Conservation (phyloP, 2,329 filamentous ascomycete species). For the Arthrobotrys musiformis region DNA sequence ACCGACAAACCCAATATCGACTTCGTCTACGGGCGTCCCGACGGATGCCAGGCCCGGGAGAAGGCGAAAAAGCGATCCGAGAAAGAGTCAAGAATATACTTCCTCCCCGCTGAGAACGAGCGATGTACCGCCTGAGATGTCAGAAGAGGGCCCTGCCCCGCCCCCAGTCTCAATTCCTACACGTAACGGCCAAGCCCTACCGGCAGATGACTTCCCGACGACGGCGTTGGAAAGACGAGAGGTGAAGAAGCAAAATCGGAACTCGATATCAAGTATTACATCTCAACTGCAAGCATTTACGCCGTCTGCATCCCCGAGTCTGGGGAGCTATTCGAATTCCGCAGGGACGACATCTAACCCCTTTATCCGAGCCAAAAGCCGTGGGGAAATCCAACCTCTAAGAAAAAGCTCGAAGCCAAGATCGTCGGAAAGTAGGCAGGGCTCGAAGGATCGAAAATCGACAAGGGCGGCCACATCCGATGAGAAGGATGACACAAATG, state of each 20-base stretch:
- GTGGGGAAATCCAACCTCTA: constrained; percentile 32
- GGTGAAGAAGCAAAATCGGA: constrained; percentile 38
- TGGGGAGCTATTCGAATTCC: constrained; percentile 48
- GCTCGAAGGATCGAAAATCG: constrained; percentile 44
- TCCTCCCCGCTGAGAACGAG: constrained; percentile 52
- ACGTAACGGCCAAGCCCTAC: constrained; percentile 5
- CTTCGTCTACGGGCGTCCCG: constrained; percentile 16
- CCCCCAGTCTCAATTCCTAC: constrained; percentile 33
- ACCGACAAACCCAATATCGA: constrained; percentile 20
- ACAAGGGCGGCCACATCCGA: not conserved
- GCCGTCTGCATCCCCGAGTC: constrained; percentile 41
- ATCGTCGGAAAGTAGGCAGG: constrained; percentile 60
- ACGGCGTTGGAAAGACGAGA: constrained; percentile 25
- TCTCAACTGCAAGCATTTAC: constrained; percentile 28
- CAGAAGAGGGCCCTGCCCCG: constrained; percentile 36
- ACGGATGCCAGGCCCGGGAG: constrained; percentile 30
- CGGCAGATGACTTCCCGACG: constrained; percentile 9
- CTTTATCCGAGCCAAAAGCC: constrained; percentile 49
- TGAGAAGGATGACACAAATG: constrained; percentile 50
- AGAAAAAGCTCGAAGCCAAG: constrained; percentile 58
- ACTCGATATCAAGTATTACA: constrained; percentile 49
- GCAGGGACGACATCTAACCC: constrained; percentile 53
- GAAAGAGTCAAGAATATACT: constrained; percentile 50
- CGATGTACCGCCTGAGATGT: constrained; percentile 53
- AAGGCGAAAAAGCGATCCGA: constrained; percentile 43